Conservation (phyloP, 2,329 filamentous ascomycete genomes). For the Aspergillus versicolor region DNA sequence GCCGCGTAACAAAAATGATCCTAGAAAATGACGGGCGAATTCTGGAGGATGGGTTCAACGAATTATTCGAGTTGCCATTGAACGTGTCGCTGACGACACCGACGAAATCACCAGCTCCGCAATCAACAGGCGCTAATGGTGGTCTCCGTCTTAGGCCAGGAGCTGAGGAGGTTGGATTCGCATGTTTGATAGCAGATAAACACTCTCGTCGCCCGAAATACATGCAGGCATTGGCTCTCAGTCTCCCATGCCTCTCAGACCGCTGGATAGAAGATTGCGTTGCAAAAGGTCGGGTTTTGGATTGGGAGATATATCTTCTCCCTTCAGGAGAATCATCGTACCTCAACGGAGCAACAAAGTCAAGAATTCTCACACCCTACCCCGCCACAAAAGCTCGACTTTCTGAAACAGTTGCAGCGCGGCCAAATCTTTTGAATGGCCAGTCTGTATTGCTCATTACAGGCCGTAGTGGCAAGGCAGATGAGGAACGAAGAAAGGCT, state of each 20-base stretch:
- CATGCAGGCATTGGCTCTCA: conserved; percentile 88
- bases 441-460: conserved; percentile 72
- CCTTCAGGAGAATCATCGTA: conserved; percentile 78
- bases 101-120: conserved; percentile 24
- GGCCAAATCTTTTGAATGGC: conserved; percentile 64
- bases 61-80: conserved; percentile 63
- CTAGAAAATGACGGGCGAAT: conserved; percentile 69
- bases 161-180: conserved; percentile 66
- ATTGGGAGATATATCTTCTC: conserved; percentile 80
- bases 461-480: conserved; percentile 57
- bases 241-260: conserved; percentile 78
- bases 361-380: conserved; percentile 66
- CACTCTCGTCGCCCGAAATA: conserved; percentile 88
- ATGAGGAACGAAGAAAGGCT: conserved; percentile 65
- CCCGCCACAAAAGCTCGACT: conserved; percentile 58
- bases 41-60: conserved; percentile 73
- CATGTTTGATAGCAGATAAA: conserved; percentile 79
- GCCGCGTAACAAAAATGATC: conserved; percentile 63
- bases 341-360: conserved; percentile 74
- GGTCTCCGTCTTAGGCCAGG: conserved; percentile 56
- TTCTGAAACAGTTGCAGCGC: conserved; percentile 54
- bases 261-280: conserved; percentile 79
- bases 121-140: conserved; percentile 17
- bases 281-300: conserved; percentile 58
- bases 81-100: conserved; percentile 30